Conservation (phyloP, 1,284 basidiomycete species). For the Xanthoconium separans region DNA sequence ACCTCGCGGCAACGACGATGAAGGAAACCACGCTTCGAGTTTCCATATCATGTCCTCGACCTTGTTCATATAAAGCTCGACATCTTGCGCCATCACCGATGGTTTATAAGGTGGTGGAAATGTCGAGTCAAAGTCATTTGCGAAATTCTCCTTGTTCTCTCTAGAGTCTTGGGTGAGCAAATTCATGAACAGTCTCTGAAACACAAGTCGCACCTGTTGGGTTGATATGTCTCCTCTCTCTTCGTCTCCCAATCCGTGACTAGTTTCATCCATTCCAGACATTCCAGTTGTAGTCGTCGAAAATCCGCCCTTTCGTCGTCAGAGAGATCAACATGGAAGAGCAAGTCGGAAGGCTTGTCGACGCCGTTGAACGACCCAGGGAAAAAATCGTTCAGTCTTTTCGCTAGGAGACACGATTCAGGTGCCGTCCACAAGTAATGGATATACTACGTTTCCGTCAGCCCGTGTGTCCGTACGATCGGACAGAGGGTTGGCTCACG, state of each 20-base stretch:
- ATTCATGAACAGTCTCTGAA: not conserved
- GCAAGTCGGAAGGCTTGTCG: conserved; percentile 23
- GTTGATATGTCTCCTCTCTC: conserved; percentile 14
- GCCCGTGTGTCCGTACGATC: not conserved
- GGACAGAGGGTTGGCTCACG: conserved; percentile 8
- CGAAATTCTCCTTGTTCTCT: conserved; percentile 10
- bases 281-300: conserved; percentile 23
- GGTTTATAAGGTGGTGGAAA: conserved; percentile 23
- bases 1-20: not conserved
- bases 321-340: conserved; percentile 35
- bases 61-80: conserved; percentile 23
- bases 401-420: conserved; percentile 34
- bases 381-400: conserved; percentile 44
- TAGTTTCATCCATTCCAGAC: conserved; percentile 21
- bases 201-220: conserved; percentile 22
- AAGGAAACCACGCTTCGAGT: conserved; percentile 28
- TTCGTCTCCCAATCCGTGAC: conserved; percentile 31
- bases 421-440: conserved; percentile 37
- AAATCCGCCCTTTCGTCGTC: conserved; percentile 29
- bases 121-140: conserved; percentile 19
- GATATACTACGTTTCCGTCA: conserved; percentile 32
- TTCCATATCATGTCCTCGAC: conserved; percentile 28
- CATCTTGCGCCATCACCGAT: conserved; percentile 9
- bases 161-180: conserved; percentile 5
- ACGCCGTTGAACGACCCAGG: conserved; percentile 33